Conservation (phyloP, 805 yeast genomes). For the Ascoidea rubescens region DNA sequence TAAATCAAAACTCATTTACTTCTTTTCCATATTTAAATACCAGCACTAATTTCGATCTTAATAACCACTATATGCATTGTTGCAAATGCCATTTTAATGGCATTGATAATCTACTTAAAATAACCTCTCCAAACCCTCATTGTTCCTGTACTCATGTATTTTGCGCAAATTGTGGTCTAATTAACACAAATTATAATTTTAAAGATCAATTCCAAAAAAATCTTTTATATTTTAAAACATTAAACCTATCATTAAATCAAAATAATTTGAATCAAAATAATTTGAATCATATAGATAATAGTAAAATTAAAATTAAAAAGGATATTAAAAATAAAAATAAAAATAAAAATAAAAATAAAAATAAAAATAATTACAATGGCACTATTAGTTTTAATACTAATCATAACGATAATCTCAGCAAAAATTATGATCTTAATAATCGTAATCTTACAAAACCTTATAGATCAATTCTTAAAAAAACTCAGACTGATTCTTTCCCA, state of each 20-base stretch:
- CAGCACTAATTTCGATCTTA: too few species aligned
- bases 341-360: too few species aligned
- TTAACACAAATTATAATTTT: background rate
- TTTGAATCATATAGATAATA: background rate
- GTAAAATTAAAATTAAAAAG: too few species aligned
- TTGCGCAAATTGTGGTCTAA: background rate
- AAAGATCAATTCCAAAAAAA: background rate
- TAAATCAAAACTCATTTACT: too few species aligned
- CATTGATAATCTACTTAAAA: background rate
- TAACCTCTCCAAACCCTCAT: background rate
- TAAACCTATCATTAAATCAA: background rate
- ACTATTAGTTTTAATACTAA: too few species aligned
- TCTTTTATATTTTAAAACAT: too few species aligned
- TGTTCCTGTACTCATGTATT: background rate
- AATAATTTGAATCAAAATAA: background rate
- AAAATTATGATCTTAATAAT: too few species aligned
- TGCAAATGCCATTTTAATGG: background rate
- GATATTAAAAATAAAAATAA: too few species aligned
- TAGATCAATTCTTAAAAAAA: background rate
- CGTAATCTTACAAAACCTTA: background rate
- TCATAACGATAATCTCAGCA: background rate
- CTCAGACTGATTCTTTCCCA: background rate
- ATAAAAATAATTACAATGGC: background rate
- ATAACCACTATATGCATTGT: background rate
- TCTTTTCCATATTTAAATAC: too few species aligned